These are phyloP conservation scores for Calvatia gigantea DNA, from an alignment of 768 basidiomycete genomes.

Conservation along the genomic window DNA sequence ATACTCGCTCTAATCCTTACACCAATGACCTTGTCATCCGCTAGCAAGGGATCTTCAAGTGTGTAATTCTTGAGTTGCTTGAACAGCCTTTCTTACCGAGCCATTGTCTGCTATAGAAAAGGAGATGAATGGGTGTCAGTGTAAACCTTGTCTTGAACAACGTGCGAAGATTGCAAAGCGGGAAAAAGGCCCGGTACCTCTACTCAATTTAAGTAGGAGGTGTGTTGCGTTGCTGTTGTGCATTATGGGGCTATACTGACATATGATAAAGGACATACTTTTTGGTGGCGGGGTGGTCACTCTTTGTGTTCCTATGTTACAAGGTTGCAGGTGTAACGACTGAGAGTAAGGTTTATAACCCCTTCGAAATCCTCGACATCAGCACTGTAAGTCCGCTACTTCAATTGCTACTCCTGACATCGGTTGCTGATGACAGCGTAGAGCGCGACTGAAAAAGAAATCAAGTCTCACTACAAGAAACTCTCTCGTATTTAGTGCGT, in stretches of 20 bases:
- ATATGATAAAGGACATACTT: slow-evolving; percentile 47
- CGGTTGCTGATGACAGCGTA: slow-evolving; percentile 23
- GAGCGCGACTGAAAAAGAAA: slow-evolving; percentile 79
- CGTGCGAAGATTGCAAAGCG: slow-evolving; percentile 39
- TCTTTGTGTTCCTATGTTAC: slow-evolving; percentile 67
- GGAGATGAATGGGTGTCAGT: slow-evolving; percentile 52
- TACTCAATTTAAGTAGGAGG: slow-evolving; percentile 48
- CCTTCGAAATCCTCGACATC: slow-evolving; percentile 91
- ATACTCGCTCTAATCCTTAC: slow-evolving; percentile 82
- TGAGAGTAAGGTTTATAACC: slow-evolving; percentile 81
- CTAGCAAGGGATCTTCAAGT: slow-evolving; percentile 40
- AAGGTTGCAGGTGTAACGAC: slow-evolving; percentile 52
- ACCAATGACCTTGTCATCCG: slow-evolving; percentile 63
- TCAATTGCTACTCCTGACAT: not conserved
- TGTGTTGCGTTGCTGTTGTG: slow-evolving; percentile 24
- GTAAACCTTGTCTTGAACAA: slow-evolving; percentile 57
- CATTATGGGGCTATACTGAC: not conserved
- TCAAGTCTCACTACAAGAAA: slow-evolving; percentile 94
- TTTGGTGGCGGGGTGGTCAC: slow-evolving; percentile 68
- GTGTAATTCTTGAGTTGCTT: slow-evolving; percentile 21
- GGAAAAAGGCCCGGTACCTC: slow-evolving; percentile 44
- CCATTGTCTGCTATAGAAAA: slow-evolving; percentile 18
- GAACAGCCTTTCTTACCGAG: not conserved
- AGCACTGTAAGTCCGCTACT: slow-evolving; percentile 43
- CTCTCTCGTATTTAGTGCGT: slow-evolving; percentile 83